These are phyloP conservation scores for Gossypium sturtianum DNA, from an alignment of 345 rosid genomes.

Conservation along the genomic window DNA sequence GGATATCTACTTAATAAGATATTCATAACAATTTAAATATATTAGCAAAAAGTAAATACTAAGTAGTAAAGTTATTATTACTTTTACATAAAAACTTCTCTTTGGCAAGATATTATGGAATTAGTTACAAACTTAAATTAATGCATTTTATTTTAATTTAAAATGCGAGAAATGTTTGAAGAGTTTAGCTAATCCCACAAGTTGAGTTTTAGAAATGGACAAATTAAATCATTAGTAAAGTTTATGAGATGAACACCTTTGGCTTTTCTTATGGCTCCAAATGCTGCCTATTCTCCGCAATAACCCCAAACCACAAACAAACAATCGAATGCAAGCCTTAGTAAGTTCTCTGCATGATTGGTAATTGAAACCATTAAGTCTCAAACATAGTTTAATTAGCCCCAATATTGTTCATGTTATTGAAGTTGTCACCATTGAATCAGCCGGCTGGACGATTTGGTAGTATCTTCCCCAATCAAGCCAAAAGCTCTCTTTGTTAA, in stretches of 20 bases:
- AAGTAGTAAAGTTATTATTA: too few relatives aligned
- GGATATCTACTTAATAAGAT: too few relatives aligned
- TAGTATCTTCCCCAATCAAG: background rate
- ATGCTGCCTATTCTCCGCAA: background rate
- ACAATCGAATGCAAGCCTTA: background rate
- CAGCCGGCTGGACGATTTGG: slow-evolving; percentile 22
- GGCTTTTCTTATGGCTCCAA: background rate
- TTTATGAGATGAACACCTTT: background rate
- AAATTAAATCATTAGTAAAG: background rate
- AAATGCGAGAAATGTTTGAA: background rate
- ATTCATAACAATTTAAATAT: too few relatives aligned
- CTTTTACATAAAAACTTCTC: too few relatives aligned
- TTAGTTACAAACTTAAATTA: background rate
- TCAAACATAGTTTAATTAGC: background rate
- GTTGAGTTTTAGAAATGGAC: background rate
- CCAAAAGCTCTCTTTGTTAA: slow-evolving; percentile 8
- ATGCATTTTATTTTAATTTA: background rate
- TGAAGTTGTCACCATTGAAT: slow-evolving; percentile 3
- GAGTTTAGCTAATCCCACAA: background rate
- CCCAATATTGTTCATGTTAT: background rate
- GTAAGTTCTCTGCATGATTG: background rate
- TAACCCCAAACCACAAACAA: background rate
- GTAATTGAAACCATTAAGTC: background rate
- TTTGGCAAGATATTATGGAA: too few relatives aligned
- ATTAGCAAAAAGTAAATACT: too few relatives aligned